Evolutionary conservation across 2,329 filamentous ascomycete species (phyloP).

Genomic region (Cercospora zeae-maydis): DNA sequence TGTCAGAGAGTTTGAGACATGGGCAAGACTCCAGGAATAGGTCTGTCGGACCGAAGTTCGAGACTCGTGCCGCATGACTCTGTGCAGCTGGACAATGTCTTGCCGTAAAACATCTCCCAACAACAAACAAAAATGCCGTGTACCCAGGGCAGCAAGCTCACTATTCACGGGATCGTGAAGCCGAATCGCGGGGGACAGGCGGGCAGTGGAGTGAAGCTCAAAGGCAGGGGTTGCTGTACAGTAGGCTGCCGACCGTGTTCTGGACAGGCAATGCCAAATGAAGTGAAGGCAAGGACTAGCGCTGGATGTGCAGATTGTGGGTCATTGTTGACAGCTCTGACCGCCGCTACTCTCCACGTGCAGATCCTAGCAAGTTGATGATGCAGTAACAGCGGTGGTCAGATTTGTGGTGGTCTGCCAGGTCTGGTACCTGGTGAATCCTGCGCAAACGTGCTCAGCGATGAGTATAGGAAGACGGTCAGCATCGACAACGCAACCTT

Average conservation of each 20-base stretch:
- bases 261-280: not conserved
- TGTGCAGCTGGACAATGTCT: constrained; percentile 8
- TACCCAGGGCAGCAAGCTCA: not conserved
- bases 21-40: not conserved
- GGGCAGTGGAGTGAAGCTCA: not conserved
- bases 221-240: not conserved
- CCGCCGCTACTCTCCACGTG: not conserved
- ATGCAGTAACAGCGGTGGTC: not conserved
- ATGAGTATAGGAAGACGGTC: not conserved
- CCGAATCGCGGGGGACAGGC: not conserved
- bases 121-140: not conserved
- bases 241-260: not conserved
- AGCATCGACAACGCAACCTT: not conserved
- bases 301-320: not conserved
- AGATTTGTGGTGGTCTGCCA: not conserved
- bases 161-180: not conserved
- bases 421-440: not conserved
- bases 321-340: not conserved
- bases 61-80: constrained; percentile 17
- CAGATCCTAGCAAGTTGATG: not conserved
- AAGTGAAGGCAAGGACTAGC: not conserved
- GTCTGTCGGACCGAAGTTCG: constrained; percentile 6
- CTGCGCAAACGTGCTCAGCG: not conserved
- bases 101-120: not conserved
- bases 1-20: constrained; percentile 11